Evolutionary conservation across 23 red algal species (phyloP), one percentile per base, ranked within the genome.

Genomic region (Gracilaria domingensis): DNA sequence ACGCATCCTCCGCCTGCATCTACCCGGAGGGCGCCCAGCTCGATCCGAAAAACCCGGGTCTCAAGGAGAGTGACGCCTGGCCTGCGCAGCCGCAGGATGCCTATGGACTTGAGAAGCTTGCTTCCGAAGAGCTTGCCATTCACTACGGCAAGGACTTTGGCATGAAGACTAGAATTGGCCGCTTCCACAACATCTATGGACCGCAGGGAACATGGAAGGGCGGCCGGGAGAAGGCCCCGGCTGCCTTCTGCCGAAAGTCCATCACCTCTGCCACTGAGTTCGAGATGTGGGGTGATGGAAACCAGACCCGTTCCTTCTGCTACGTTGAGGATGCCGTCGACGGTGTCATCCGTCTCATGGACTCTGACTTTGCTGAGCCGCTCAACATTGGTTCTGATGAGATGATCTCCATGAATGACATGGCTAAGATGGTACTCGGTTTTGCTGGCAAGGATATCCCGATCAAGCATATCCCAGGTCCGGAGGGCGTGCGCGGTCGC

Each of bases 401-500:
- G 88, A 99, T 99, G 97, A 85, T 99, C 51, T 99, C 97, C 38
- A 99, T 99, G 97, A 99, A 99, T 83, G 97, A 95, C 61, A 99
- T 99, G 97, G 97, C 75, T 24, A 89, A 96, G 66, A 75, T 99
- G 75, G 91, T 99, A 32, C 93, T 99, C 85, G 84, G 82, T 56
- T 99, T 96, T 86, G 97, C 86, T 45, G 84, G 59, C 59, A 99
- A 99, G 88, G 75, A 99, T 67, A 91, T 99, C 72, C 59, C 78
- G 36, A 96, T 99, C 75, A 96, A 96, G 86, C 97, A 99, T 89
- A 99, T 99, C 48, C 97, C 97, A 3, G 97, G 97, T 23, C 97
- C 97, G 14, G 97, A 99, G 81, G 97, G 97, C 57, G 97, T 99
- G 66, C 97, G 97, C 35, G 97, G 97, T 58, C 91, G 97, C 67